Evolutionary conservation across 208 protist species (phyloP).

Genomic region (Lotmaria passim): DNA sequence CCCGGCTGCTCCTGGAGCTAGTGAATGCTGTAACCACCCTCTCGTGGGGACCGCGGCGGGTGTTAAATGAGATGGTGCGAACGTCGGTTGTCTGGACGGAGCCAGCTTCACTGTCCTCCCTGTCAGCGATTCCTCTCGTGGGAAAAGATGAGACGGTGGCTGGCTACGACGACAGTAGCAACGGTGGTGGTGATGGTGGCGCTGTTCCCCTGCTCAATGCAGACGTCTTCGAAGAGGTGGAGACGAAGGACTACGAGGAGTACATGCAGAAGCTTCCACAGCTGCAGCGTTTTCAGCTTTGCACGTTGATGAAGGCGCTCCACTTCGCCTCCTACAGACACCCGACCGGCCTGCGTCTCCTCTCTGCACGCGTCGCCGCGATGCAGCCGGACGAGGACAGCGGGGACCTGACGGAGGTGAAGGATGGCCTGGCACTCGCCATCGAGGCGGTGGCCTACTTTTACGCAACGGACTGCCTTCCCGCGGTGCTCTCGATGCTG

Average conservation of each 20-base stretch:
- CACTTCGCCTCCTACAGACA: slow-evolving; percentile 62
- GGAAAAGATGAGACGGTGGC: not conserved
- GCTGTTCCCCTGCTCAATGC: no score
- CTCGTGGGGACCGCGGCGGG: slow-evolving; percentile 48
- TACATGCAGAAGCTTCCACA: slow-evolving; percentile 16
- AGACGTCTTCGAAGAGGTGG: not conserved
- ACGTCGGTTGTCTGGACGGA: slow-evolving; percentile 35
- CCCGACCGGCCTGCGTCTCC: slow-evolving; percentile 45
- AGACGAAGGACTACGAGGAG: not conserved
- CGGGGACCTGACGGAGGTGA: not conserved
- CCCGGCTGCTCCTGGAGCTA: slow-evolving; percentile 29
- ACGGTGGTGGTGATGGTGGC: not conserved
- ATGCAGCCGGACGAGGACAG: not conserved
- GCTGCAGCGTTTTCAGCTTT: slow-evolving; percentile 46
- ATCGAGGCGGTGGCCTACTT: slow-evolving; percentile 38
- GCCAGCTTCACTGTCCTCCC: not conserved
- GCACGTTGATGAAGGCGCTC: slow-evolving; percentile 47
- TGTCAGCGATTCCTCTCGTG: not conserved
- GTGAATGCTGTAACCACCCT: slow-evolving; percentile 16
- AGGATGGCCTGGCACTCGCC: slow-evolving; percentile 4
- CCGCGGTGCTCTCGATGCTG: slow-evolving; percentile 18
- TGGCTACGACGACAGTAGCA: not conserved
- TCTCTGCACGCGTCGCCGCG: slow-evolving; percentile 42
- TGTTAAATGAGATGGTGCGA: slow-evolving; percentile 62
- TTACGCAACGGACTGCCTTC: slow-evolving; percentile 27